Evolutionary conservation across 331 rosid genomes (phyloP).

Genomic region (Quercus tomentella): DNA sequence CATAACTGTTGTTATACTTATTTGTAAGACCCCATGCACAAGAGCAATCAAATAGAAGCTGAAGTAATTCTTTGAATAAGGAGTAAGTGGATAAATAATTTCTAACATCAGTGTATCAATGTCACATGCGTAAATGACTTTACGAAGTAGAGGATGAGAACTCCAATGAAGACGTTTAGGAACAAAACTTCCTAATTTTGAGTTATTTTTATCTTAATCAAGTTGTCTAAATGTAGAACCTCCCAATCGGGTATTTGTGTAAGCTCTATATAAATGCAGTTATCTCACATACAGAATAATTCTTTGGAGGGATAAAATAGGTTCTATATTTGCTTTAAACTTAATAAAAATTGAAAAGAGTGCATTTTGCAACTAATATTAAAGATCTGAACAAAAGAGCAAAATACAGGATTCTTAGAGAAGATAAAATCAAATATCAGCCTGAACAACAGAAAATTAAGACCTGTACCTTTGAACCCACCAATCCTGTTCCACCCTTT

Average conservation of each 20-base stretch:
- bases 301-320: not conserved
- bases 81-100: not conserved
- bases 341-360: not conserved
- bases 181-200: too few relatives aligned
- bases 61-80: not conserved
- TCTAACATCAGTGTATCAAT: too few relatives aligned
- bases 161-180: not conserved
- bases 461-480: constrained; percentile 23
- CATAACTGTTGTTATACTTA: too few relatives aligned
- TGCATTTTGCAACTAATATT: not conserved
- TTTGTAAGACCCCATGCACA: too few relatives aligned
- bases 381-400: not conserved
- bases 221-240: not conserved
- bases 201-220: too few relatives aligned
- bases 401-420: not conserved
- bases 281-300: not conserved
- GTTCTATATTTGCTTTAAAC: not conserved
- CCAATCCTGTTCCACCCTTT: constrained; percentile 24
- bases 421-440: not conserved
- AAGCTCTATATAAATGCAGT: not conserved
- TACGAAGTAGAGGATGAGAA: not conserved
- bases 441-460: not conserved
- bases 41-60: too few relatives aligned
- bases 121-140: not conserved
- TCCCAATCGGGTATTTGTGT: not conserved